A percentile compares a stretch with the other conserved stretches of the same genome.
These are phyloP conservation scores for Leccinum aurantiacum DNA, from an alignment of 768 basidiomycete genomes.

Conservation along the genomic window DNA sequence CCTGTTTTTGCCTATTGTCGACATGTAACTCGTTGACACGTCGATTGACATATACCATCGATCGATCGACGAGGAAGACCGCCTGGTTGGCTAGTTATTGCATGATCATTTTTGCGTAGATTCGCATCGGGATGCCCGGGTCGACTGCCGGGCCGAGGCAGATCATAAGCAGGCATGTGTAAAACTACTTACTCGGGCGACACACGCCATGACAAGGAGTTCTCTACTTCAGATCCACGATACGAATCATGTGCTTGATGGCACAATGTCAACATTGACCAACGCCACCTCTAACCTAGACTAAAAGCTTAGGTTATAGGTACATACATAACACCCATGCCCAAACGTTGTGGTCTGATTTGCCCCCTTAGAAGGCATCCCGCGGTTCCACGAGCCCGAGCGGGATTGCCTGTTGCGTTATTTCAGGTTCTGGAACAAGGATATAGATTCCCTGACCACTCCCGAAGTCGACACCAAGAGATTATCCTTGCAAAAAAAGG, in stretches of 20 bases:
- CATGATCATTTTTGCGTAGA: background rate
- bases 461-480: constrained; percentile 10
- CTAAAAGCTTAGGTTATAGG: no score
- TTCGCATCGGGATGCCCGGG: background rate
- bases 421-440: background rate
- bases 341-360: background rate
- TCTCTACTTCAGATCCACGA: background rate
- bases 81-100: background rate
- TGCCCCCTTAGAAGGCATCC: background rate
- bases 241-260: background rate
- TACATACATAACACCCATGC: background rate
- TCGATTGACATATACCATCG: no score
- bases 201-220: no score
- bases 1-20: no score
- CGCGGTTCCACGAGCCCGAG: background rate
- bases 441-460: constrained; percentile 3
- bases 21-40: no score
- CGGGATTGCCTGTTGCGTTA: background rate
- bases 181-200: no score
- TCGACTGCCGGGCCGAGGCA: background rate
- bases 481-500: constrained; percentile 4
- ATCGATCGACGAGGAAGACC: background rate
- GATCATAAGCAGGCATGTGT: background rate
- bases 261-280: background rate
- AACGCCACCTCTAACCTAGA: no score